Conservation (phyloP, 495 filamentous ascomycete species). For the Tuber melanosporum region DNA sequence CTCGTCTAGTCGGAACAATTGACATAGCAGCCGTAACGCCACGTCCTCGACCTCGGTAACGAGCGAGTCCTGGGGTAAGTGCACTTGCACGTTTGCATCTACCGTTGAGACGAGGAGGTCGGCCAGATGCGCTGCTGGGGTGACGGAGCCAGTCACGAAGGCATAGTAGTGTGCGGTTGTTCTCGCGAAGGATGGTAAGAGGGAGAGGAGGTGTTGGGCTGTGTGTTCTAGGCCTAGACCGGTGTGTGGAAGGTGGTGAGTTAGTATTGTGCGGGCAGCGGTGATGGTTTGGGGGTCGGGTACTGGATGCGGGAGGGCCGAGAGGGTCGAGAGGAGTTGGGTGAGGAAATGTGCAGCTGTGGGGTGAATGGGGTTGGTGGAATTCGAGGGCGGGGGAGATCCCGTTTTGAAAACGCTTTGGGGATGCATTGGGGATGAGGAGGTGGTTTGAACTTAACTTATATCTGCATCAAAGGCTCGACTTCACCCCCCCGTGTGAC, state of each 20-base stretch:
- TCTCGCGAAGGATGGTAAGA: slow-evolving; percentile 33
- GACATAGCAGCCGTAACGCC: slow-evolving; percentile 61
- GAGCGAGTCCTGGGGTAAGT: slow-evolving; percentile 67
- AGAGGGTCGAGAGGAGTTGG: slow-evolving; percentile 18
- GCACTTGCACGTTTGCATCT: slow-evolving; percentile 83
- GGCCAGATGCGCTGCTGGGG: slow-evolving; percentile 74
- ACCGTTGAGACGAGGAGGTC: slow-evolving; percentile 70
- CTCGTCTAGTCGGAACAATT: slow-evolving; percentile 58
- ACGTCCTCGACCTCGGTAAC: slow-evolving; percentile 67
- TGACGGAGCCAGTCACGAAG: slow-evolving; percentile 76
- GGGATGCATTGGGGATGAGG: background rate
- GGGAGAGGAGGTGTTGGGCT: slow-evolving; percentile 17
- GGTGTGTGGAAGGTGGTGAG: slow-evolving; percentile 3
- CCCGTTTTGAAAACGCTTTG: background rate
- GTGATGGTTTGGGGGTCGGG: slow-evolving; percentile 3
- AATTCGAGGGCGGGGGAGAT: background rate
- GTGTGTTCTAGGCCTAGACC: slow-evolving; percentile 11
- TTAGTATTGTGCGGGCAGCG: slow-evolving; percentile 13
- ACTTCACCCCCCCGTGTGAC: background rate
- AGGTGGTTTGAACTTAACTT: background rate
- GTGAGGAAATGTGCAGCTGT: slow-evolving; percentile 3
- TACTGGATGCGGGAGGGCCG: background rate
- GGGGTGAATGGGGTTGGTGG: background rate
- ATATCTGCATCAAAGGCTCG: background rate
- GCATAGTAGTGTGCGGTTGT: slow-evolving; percentile 62